A percentile compares a stretch with the other conserved stretches of the same genome.
Evolutionary conservation across 192 early-diverging fungal genomes (phyloP).

Genomic region (Rhizophagus sp.): DNA sequence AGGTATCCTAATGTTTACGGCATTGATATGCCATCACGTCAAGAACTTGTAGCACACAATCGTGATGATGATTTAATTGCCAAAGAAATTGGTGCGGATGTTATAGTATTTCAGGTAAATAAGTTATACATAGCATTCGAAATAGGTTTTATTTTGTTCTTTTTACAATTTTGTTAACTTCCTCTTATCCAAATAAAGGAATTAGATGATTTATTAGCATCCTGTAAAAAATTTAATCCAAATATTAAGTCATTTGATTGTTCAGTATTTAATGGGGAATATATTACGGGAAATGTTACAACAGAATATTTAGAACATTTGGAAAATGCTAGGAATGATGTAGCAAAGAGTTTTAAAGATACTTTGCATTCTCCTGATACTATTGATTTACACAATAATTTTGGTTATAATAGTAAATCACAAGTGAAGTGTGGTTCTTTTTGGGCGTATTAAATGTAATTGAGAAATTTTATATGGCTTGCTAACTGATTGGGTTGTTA

Average conservation of each 20-base stretch:
- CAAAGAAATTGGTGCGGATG: conserved; percentile 88
- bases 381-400: conserved; percentile 30
- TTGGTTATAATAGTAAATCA: not conserved
- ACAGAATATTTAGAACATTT: conserved; percentile 65
- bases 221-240: conserved; percentile 85
- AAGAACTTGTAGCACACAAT: conserved; percentile 86
- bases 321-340: conserved; percentile 53
- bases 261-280: conserved; percentile 95
- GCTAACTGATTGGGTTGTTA: no score
- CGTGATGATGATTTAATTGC: conserved; percentile 86
- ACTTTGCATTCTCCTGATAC: conserved; percentile 39
- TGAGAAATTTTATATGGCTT: no score
- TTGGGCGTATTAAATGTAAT: no score
- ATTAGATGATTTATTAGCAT: conserved; percentile 81
- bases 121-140: not conserved
- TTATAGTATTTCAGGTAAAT: conserved; percentile 90
- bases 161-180: not conserved
- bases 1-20: conserved; percentile 98
- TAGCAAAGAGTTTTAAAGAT: conserved; percentile 38
- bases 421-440: no score
- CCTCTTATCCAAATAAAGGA: conserved; percentile 41
- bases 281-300: conserved; percentile 83
- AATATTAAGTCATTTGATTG: conserved; percentile 85
- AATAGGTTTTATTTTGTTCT: not conserved
- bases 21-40: conserved; percentile 97